These are phyloP conservation scores for Pleurotus platypus DNA, from an alignment of 768 basidiomycete genomes.

Conservation along the genomic window DNA sequence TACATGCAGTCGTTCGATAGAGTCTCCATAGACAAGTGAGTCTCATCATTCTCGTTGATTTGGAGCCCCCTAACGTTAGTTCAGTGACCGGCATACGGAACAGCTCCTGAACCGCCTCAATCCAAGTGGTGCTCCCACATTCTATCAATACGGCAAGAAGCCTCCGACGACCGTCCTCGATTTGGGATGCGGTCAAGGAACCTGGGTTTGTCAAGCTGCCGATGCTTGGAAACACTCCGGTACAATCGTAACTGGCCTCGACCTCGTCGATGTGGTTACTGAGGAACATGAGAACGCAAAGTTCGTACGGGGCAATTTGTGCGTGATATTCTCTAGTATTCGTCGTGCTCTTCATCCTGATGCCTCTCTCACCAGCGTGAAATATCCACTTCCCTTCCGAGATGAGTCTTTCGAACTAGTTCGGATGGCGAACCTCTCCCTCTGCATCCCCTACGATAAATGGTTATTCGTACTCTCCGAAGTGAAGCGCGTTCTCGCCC, in stretches of 20 bases:
- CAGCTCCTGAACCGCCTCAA: slow-evolving; percentile 54
- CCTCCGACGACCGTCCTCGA: slow-evolving; percentile 61
- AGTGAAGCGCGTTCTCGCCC: slow-evolving; percentile 56
- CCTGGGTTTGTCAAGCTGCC: slow-evolving; percentile 66
- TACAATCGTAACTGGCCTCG: slow-evolving; percentile 59
- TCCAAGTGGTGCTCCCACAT: slow-evolving; percentile 52
- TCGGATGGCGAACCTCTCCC: slow-evolving; percentile 64
- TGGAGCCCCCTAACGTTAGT: slow-evolving; percentile 11
- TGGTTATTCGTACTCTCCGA: slow-evolving; percentile 64
- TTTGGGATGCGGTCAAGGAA: slow-evolving; percentile 70
- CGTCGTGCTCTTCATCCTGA: neutral
- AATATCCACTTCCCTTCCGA: slow-evolving; percentile 57
- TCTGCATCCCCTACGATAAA: slow-evolving; percentile 54
- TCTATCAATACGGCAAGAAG: slow-evolving; percentile 46
- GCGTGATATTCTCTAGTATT: slow-evolving; percentile 23
- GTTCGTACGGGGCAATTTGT: slow-evolving; percentile 70
- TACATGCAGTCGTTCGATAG: slow-evolving; percentile 70
- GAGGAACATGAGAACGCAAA: slow-evolving; percentile 36
- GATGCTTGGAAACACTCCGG: slow-evolving; percentile 48
- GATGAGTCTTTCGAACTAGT: slow-evolving; percentile 67
- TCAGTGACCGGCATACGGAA: slow-evolving; percentile 60
- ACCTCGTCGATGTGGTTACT: slow-evolving; percentile 49
- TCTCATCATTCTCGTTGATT: slow-evolving; percentile 10
- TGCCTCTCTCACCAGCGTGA: slow-evolving; percentile 32
- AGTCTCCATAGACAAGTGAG: slow-evolving; percentile 56